A percentile compares a stretch with the other conserved stretches of the same genome.
These are phyloP conservation scores for Leucocoprinus sp. DNA, from an alignment of 768 basidiomycete genomes.

Conservation along the genomic window DNA sequence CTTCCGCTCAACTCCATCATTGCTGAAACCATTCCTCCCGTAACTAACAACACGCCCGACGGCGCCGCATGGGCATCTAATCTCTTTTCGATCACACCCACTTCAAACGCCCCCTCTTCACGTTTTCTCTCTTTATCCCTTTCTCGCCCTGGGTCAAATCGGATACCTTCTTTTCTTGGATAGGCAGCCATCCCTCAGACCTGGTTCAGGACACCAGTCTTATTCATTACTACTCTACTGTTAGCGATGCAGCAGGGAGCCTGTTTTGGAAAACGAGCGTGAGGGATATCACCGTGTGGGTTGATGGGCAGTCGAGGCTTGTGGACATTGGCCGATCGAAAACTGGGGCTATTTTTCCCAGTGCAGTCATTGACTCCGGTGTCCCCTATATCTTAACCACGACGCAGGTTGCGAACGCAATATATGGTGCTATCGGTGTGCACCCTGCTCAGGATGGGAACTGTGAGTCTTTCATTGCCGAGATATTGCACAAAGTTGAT, in stretches of 20 bases:
- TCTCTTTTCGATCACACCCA: slow-evolving; percentile 59
- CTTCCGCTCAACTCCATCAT: slow-evolving; percentile 70
- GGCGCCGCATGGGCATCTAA: slow-evolving; percentile 66
- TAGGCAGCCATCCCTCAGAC: slow-evolving; percentile 54
- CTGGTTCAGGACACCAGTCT: slow-evolving; percentile 45
- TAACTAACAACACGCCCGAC: slow-evolving; percentile 42
- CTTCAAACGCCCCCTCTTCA: slow-evolving; percentile 39
- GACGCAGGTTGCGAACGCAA: slow-evolving; percentile 54
- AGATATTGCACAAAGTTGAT: too few species aligned
- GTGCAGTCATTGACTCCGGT: slow-evolving; percentile 68
- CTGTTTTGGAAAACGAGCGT: slow-evolving; percentile 60
- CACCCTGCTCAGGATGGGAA: slow-evolving; percentile 49
- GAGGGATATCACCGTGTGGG: slow-evolving; percentile 52
- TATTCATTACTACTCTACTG: slow-evolving; percentile 42
- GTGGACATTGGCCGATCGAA: slow-evolving; percentile 34
- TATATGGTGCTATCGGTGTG: slow-evolving; percentile 69
- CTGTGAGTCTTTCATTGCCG: slow-evolving; percentile 40
- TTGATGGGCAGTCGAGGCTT: slow-evolving; percentile 30
- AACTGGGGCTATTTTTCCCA: slow-evolving; percentile 39
- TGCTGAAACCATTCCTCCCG: slow-evolving; percentile 38
- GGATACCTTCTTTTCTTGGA: slow-evolving; percentile 56
- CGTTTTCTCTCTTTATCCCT: slow-evolving; percentile 65
- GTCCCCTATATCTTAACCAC: slow-evolving; percentile 61
- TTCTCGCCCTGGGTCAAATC: slow-evolving; percentile 53
- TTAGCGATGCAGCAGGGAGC: slow-evolving; percentile 30